A percentile compares a stretch with the other conserved stretches of the same genome.
Conservation (phyloP, 768 basidiomycete species). For the Piloderma croceum region DNA sequence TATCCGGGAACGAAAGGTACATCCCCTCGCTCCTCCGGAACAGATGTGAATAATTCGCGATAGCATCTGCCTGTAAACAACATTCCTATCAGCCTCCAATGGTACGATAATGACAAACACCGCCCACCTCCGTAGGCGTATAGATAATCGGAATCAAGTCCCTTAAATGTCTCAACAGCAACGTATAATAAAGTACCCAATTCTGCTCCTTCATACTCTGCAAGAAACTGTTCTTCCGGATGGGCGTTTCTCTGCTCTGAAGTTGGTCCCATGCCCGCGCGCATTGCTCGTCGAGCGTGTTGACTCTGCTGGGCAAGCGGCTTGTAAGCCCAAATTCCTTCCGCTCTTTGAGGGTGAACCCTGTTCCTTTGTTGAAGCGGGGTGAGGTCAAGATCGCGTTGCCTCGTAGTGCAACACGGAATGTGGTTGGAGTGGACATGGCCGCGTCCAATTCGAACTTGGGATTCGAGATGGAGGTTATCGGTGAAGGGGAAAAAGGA, state of each 20-base stretch:
- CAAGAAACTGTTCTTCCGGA: slow-evolving; percentile 70
- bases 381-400: slow-evolving; percentile 58
- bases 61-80: slow-evolving; percentile 61
- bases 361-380: slow-evolving; percentile 76
- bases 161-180: slow-evolving; percentile 52
- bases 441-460: too few relatives aligned
- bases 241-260: slow-evolving; percentile 23
- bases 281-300: slow-evolving; percentile 73
- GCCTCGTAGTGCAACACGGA: slow-evolving; percentile 52
- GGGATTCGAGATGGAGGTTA: too few relatives aligned
- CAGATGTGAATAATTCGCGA: slow-evolving; percentile 77
- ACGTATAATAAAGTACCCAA: slow-evolving; percentile 72
- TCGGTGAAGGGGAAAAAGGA: too few relatives aligned
- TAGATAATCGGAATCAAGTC: slow-evolving; percentile 72
- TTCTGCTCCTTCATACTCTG: slow-evolving; percentile 77
- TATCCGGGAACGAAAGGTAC: slow-evolving; percentile 57
- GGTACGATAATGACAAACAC: neutral
- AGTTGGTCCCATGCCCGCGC: slow-evolving; percentile 68
- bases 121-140: slow-evolving; percentile 68
- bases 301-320: slow-evolving; percentile 45
- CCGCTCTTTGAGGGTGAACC: slow-evolving; percentile 64
- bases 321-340: slow-evolving; percentile 58
- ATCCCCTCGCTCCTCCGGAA: slow-evolving; percentile 77
- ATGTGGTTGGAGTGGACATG: neutral
- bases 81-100: neutral